A percentile compares a stretch with the other conserved stretches of the same genome.
These are phyloP conservation scores for Bolboschoenoplectus hybrid DNA, from an alignment of 202 grass and related monocot genomes.

Conservation along the genomic window DNA sequence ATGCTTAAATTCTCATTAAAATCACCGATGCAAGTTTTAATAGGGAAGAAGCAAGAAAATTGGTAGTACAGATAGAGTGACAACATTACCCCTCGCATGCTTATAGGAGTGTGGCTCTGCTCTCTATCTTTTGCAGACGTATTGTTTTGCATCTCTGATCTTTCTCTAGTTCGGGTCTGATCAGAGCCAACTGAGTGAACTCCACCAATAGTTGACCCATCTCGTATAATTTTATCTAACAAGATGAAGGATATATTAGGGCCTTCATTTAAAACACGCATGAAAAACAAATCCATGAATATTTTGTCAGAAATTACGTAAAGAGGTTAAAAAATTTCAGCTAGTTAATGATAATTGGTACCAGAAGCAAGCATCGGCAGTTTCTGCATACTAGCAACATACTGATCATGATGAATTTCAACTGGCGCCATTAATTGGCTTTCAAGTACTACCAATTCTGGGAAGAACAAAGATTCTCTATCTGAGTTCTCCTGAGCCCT, in stretches of 20 bases:
- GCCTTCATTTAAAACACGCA: not conserved
- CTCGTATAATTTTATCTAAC: constrained; percentile 57
- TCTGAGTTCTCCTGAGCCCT: not conserved
- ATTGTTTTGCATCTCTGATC: constrained; percentile 57
- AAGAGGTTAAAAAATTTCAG: not conserved
- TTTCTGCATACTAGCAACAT: constrained; percentile 5
- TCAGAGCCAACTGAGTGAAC: constrained; percentile 86
- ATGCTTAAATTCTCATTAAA: constrained; percentile 26
- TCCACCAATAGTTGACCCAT: constrained; percentile 79
- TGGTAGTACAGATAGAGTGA: constrained; percentile 16
- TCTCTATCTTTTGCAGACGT: constrained; percentile 49
- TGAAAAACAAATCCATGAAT: not conserved
- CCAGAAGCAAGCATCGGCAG: not conserved
- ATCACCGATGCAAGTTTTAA: constrained; percentile 20
- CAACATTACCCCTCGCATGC: constrained; percentile 58
- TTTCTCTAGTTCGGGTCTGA: constrained; percentile 69
- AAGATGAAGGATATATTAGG: not conserved
- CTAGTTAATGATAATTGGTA: not conserved
- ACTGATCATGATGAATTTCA: not conserved
- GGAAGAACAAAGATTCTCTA: not conserved
- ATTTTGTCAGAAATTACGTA: constrained; percentile 21
- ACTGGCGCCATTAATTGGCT: not conserved
- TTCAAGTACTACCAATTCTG: not conserved
- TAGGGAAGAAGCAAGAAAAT: constrained; percentile 5
- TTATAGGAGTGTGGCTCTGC: constrained; percentile 59